Base-by-base conservation (phyloP, 2,329 filamentous ascomycete genomes). In the Rhexocercosporidium sp. region DNA sequence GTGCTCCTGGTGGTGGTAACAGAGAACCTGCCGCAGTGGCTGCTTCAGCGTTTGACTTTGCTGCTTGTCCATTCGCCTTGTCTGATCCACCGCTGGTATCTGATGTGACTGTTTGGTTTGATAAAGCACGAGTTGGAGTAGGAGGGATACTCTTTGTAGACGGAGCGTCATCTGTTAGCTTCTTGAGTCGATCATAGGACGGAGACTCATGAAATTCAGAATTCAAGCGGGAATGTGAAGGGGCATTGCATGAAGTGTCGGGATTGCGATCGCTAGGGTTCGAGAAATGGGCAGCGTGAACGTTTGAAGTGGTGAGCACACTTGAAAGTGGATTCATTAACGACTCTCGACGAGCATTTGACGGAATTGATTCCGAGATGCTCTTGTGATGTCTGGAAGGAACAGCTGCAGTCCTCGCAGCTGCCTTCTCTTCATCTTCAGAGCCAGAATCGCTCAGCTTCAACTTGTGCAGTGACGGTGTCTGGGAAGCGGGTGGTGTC, bases 81-180 rank as follows among this genome's bases (percentile, higher is more conserved):
- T 77, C 75, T 31, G 74, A 76, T 27, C 70, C 69, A 34, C 56
- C 70, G 65, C 80, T 81, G 57, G 78, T 76, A 71, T 85, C 85
- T 29, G 81, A 81, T 60, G 82, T 82, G 44, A 85, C 83, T 14
- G 85, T 84, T 49, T 85, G 84, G 66, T 85, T 84, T 61, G 85
- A 81, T 76, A 95, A 88, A 68, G 94, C 92, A 81, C 95, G 90
- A 71, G 93, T 95, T 65, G 95, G 96, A 73, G 95, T 94, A 69
- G 94, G 90, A 74, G 93, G 92, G 75, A 93, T 96, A 84, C 93
- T 97, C 94, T 97, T 97, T 84, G 88, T 79, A 81, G 79, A 80
- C 76, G 82, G 79, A 80, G 84, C 84, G 85, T 88, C 88, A 86
- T 89, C 86, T 88, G 94, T 97, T 93, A 97, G 94, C 92, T 90